Evolutionary conservation across 257 asterid species (phyloP).

Genomic region (Eustoma russellianum): DNA sequence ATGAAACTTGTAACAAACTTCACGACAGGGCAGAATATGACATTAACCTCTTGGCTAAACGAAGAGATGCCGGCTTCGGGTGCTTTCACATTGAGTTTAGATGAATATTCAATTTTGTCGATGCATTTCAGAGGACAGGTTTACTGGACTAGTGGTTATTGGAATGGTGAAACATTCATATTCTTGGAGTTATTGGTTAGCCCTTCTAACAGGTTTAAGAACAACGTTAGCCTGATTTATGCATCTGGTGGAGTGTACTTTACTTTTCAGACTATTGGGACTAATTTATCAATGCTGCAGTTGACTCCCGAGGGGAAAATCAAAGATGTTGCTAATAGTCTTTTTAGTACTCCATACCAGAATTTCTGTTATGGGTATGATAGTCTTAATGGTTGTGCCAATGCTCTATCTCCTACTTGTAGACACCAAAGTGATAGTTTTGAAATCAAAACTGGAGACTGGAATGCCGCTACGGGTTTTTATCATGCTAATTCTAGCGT

Average conservation of each 20-base stretch:
- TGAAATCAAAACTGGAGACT: slow-evolving; percentile 5
- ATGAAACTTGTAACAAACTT: slow-evolving; percentile 3
- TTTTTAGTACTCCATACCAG: not conserved
- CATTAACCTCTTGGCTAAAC: not conserved
- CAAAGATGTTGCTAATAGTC: not conserved
- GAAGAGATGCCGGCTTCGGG: slow-evolving; percentile 1
- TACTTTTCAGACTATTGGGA: slow-evolving; percentile 2
- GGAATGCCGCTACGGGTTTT: not conserved
- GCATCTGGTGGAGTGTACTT: slow-evolving; percentile 9
- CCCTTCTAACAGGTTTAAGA: not conserved
- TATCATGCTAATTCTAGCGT: slow-evolving; percentile 7
- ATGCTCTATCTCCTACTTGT: slow-evolving; percentile 11
- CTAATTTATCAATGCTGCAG: slow-evolving; percentile 3
- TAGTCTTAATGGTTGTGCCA: slow-evolving; percentile 12
- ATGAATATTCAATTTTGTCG: not conserved
- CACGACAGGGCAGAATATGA: not conserved
- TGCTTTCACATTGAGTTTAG: not conserved
- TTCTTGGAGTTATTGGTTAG: not conserved
- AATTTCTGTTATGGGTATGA: slow-evolving; percentile 18
- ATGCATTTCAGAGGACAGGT: not conserved
- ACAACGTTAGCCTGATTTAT: not conserved
- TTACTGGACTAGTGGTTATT: slow-evolving; percentile 2
- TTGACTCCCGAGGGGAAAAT: slow-evolving; percentile 10
- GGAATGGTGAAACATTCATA: not conserved
- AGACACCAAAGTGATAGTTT: slow-evolving; percentile 9